Conservation (phyloP, 768 basidiomycete species). For the Leucogyrophana mollusca region DNA sequence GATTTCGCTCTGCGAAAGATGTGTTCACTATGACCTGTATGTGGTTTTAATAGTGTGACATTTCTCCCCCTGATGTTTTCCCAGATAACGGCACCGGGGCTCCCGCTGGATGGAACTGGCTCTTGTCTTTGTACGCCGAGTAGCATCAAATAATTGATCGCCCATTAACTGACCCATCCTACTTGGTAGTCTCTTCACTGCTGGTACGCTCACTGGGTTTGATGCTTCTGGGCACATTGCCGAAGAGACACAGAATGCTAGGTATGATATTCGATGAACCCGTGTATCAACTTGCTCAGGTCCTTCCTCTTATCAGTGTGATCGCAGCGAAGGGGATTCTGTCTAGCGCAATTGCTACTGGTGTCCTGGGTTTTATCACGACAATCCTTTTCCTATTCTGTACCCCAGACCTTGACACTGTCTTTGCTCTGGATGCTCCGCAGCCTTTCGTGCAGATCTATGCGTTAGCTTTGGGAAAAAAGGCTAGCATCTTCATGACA, state of each 20-base stretch:
- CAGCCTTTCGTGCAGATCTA: conserved; percentile 93
- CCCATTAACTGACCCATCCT: neutral
- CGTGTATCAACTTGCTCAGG: neutral
- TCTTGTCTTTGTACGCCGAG: conserved; percentile 71
- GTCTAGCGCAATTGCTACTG: conserved; percentile 73
- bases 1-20: conserved; percentile 79
- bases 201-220: conserved; percentile 87
- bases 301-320: conserved; percentile 42
- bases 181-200: conserved; percentile 67
- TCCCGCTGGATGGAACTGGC: conserved; percentile 87
- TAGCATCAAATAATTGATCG: neutral
- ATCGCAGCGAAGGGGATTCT: conserved; percentile 84
- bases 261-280: conserved; percentile 28
- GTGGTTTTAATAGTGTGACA: conserved; percentile 22
- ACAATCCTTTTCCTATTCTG: conserved; percentile 84
- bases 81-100: conserved; percentile 89
- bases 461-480: conserved; percentile 76
- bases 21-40: conserved; percentile 81
- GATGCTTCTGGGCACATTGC: conserved; percentile 88
- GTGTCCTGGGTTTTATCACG: conserved; percentile 74
- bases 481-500: conserved; percentile 85
- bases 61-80: conserved; percentile 5
- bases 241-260: conserved; percentile 85
- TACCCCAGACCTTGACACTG: conserved; percentile 70
- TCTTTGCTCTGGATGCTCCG: conserved; percentile 78